phyloP scores from a whole-genome alignment of 495 filamentous ascomycete genomes.

The Aspergillus nidulans region DNA sequence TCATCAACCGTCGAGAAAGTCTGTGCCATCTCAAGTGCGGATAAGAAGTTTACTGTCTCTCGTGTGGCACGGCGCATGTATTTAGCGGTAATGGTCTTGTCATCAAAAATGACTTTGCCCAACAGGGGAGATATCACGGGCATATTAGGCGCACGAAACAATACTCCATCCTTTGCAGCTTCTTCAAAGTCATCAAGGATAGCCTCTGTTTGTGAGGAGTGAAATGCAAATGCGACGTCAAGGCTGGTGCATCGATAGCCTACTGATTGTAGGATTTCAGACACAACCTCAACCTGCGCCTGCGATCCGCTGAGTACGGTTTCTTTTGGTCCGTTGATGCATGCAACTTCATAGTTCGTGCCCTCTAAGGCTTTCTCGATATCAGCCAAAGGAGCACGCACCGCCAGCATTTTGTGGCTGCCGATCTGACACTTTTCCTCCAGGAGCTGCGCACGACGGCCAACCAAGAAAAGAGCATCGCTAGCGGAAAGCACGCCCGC shows the following conservation, averaged over 20 bases:
- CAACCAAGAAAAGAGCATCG: constrained; percentile 62
- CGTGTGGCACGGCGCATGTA: constrained; percentile 23
- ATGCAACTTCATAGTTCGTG: constrained; percentile 43
- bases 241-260: constrained; percentile 31
- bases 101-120: constrained; percentile 19
- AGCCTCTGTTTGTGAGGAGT: constrained; percentile 48
- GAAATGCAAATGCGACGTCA: constrained; percentile 51
- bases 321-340: constrained; percentile 57
- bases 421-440: constrained; percentile 13
- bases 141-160: constrained; percentile 28
- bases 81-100: constrained; percentile 18
- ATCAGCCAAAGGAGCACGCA: constrained; percentile 30
- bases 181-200: constrained; percentile 44
- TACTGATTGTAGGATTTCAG: background rate
- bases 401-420: constrained; percentile 52
- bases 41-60: constrained; percentile 27
- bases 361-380: constrained; percentile 19
- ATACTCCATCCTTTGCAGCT: constrained; percentile 24
- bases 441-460: constrained; percentile 20
- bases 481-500: constrained; percentile 71
- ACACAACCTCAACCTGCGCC: constrained; percentile 27
- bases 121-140: constrained; percentile 30
- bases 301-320: constrained; percentile 57
- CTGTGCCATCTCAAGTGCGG: constrained; percentile 20
- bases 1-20: constrained; percentile 16